Evolutionary conservation across 345 rosid genomes (phyloP), one percentile per base, ranked within the genome.

Genomic region (Acer campestre): DNA sequence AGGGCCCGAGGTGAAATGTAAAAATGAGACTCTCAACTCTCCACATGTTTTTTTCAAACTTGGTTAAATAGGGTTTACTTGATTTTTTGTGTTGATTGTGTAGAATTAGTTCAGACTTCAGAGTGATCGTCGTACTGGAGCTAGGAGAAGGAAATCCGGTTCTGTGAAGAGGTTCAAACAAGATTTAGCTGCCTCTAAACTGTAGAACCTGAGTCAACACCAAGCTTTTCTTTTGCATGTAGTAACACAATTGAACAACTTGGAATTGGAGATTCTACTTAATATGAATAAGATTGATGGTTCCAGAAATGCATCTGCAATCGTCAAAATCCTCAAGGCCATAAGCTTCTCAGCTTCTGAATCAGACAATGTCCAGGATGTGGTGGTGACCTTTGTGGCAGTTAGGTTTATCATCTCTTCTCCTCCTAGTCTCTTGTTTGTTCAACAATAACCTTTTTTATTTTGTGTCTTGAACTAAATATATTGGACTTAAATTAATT

Each of bases 101-200:
- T 61, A 65, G 97, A 90, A 66, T 61, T 81, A 40, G 87, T 81
- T 81, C 91, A n/a, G n/a, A n/a, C n/a, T n/a, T n/a, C n/a, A 80
- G 75, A 76, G 77, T 81, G 85, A 84, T 85, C 88, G 94, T 42
- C 85, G 87, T 42, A 87, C 77, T 1, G 99, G 99, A 78, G 87
- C 99, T 48, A 93, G 84, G 84, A 86, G 97, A 81, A 91, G 99
- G 80, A 97, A 97, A 86, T 87, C 97, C 80, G 91, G 98, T 61
- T 90, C 96, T 69, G 99, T 97, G 78, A 97, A 90, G 91, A 93
- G 98, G 86, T 97, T 94, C 80, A 89, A 84, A 79, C 94, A 92
- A 81, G 98, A 97, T 58, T 73, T 62, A 62, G 79, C 73, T 62
- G 68, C 88, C 1, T 74, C 78, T 76, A 86, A 82, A 67, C 59